Conservation (phyloP, 805 yeast species). For the Hanseniaspora clermontiae region DNA sequence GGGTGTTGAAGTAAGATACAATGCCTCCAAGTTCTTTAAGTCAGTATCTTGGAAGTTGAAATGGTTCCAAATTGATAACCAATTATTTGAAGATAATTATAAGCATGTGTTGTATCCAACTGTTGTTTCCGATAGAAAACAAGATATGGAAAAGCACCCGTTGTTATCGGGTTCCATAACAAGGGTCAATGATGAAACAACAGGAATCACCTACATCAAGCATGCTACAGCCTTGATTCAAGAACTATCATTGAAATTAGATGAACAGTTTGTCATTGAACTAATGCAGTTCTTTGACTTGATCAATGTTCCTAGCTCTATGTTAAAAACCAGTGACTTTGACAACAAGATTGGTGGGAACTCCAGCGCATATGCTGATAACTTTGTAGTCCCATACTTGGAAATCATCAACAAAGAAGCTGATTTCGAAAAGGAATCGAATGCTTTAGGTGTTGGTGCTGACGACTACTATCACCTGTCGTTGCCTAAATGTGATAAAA, state of each 20-base stretch:
- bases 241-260: slow-evolving; percentile 83
- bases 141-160: slow-evolving; percentile 81
- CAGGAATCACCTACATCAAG: slow-evolving; percentile 81
- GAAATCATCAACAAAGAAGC: slow-evolving; percentile 15
- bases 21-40: slow-evolving; percentile 74
- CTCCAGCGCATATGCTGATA: slow-evolving; percentile 39
- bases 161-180: slow-evolving; percentile 77
- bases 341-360: not conserved
- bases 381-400: slow-evolving; percentile 23
- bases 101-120: slow-evolving; percentile 86
- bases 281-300: slow-evolving; percentile 60
- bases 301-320: slow-evolving; percentile 1
- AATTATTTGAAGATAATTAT: slow-evolving; percentile 71
- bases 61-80: slow-evolving; percentile 93
- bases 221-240: slow-evolving; percentile 82
- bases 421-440: not conserved
- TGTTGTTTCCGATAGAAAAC: slow-evolving; percentile 69
- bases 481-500: slow-evolving; percentile 41
- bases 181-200: slow-evolving; percentile 72
- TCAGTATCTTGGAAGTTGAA: slow-evolving; percentile 68
- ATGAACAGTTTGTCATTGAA: slow-evolving; percentile 82
- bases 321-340: not conserved
- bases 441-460: not conserved
- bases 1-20: slow-evolving; percentile 69
- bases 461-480: slow-evolving; percentile 22